Percentiles rank a stretch among this genome's conserved stretches.
Conservation (phyloP, 768 basidiomycete genomes). For the Crepidotus variabilis region DNA sequence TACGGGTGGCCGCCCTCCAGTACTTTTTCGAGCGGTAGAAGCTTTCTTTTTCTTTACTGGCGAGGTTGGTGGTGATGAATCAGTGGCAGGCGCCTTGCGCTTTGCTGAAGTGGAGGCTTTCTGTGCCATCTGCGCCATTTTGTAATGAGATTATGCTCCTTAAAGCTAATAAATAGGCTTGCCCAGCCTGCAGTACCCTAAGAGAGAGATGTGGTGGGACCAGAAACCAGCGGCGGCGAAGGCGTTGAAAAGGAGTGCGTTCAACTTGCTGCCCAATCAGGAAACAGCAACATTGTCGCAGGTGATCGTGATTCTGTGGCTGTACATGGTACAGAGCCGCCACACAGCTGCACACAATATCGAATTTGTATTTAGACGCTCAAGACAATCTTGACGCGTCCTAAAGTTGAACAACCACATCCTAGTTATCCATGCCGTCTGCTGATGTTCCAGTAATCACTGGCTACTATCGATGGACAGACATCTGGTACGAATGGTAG, state of each 20-base stretch:
- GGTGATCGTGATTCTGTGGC: slow-evolving; percentile 18
- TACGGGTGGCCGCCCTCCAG: slow-evolving; percentile 61
- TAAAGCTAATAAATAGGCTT: neutral
- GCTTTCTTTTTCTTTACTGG: slow-evolving; percentile 46
- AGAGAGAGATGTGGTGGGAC: neutral
- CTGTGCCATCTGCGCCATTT: slow-evolving; percentile 72
- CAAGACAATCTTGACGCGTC: slow-evolving; percentile 1
- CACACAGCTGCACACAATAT: slow-evolving; percentile 3
- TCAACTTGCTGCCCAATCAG: slow-evolving; percentile 27
- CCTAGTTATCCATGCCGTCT: slow-evolving; percentile 12
- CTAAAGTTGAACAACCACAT: slow-evolving; percentile 6
- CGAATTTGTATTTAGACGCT: slow-evolving; percentile 17
- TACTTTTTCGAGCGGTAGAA: slow-evolving; percentile 81
- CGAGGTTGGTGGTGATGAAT: slow-evolving; percentile 44
- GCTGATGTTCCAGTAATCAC: slow-evolving; percentile 42
- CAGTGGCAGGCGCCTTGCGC: slow-evolving; percentile 40
- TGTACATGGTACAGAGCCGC: neutral
- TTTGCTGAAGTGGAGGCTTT: slow-evolving; percentile 43
- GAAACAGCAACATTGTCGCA: slow-evolving; percentile 14
- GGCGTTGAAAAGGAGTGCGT: slow-evolving; percentile 2
- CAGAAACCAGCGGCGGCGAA: neutral
- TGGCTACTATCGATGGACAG: slow-evolving; percentile 82
- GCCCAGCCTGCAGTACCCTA: neutral
- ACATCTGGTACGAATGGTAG: slow-evolving; percentile 82
- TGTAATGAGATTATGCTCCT: slow-evolving; percentile 3